phyloP scores from a whole-genome alignment of 768 basidiomycete genomes.

The Rhodotorula diobovata region DNA sequence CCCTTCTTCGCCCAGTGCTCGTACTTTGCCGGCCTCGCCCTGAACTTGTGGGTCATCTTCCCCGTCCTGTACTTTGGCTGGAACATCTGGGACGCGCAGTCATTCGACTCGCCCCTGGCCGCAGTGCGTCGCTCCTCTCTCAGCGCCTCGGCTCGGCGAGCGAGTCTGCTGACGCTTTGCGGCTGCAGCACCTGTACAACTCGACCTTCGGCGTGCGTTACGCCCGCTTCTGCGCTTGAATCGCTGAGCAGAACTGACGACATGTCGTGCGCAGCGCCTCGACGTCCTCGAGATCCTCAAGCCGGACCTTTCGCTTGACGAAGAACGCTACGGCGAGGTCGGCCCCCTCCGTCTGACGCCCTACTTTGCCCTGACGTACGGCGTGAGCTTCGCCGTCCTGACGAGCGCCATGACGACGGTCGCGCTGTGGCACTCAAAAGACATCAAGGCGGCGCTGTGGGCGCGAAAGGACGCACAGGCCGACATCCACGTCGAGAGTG shows the following conservation, averaged over 20 bases:
- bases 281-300: conserved; percentile 43
- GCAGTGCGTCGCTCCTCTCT: conserved; percentile 6
- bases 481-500: conserved; percentile 38
- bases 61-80: conserved; percentile 42
- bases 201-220: conserved; percentile 22
- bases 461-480: neutral
- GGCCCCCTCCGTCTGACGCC: conserved; percentile 43
- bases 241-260: neutral
- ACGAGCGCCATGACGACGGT: conserved; percentile 41
- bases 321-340: conserved; percentile 36
- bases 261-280: conserved; percentile 25
- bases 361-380: conserved; percentile 40
- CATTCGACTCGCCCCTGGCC: conserved; percentile 41
- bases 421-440: conserved; percentile 40
- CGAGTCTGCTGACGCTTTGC: no score
- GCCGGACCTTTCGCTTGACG: conserved; percentile 43
- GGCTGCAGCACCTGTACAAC: conserved; percentile 41
- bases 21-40: conserved; percentile 41
- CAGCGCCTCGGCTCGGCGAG: no score
- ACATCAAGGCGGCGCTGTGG: conserved; percentile 38
- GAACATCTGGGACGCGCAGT: conserved; percentile 42
- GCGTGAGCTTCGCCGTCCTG: conserved; percentile 44
- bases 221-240: neutral
- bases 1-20: conserved; percentile 41
- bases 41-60: conserved; percentile 43